phyloP scores from a whole-genome alignment of 2,329 filamentous ascomycete species.

The Fusarium sp. region DNA sequence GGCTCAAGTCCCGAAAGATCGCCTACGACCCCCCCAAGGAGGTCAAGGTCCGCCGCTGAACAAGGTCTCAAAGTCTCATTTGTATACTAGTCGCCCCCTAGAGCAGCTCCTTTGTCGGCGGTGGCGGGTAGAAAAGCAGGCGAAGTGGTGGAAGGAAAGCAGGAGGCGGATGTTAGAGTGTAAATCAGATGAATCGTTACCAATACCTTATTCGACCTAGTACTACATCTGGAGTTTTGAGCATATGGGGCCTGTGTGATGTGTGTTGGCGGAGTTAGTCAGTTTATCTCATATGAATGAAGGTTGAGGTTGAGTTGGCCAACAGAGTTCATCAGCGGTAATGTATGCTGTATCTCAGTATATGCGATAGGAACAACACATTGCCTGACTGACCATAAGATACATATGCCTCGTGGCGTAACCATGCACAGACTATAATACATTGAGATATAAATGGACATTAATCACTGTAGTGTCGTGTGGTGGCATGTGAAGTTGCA shows the following conservation, averaged over 20 bases:
- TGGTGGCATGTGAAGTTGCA: background rate
- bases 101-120: constrained; percentile 58
- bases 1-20: constrained; percentile 95
- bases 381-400: background rate
- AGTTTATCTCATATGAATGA: background rate
- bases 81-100: constrained; percentile 60
- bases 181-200: constrained; percentile 63
- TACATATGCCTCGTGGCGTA: background rate
- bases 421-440: background rate
- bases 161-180: constrained; percentile 58
- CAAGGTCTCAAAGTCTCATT: constrained; percentile 48
- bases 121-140: constrained; percentile 56
- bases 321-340: background rate
- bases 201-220: constrained; percentile 51
- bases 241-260: background rate
- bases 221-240: constrained; percentile 17
- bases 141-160: constrained; percentile 46
- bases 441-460: background rate
- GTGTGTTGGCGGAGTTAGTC: background rate
- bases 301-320: background rate
- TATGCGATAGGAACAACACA: background rate
- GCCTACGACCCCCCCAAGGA: constrained; percentile 82
- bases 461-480: background rate
- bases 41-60: constrained; percentile 63
- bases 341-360: background rate